phyloP scores from a whole-genome alignment of 2,329 filamentous ascomycete species.

The Fusarium zealandicum region DNA sequence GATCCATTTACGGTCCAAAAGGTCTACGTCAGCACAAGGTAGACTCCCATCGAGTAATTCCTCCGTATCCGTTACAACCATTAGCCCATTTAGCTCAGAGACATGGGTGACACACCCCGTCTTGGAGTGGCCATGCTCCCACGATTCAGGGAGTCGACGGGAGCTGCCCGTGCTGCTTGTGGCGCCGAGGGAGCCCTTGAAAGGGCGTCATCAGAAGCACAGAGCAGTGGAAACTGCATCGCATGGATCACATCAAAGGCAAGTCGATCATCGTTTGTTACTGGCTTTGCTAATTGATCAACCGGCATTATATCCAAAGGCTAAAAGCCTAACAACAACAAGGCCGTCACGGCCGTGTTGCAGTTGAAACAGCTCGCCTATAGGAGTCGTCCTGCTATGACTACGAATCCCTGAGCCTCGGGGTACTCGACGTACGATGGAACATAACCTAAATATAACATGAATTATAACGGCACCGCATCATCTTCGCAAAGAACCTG shows the following conservation, averaged over 20 bases:
- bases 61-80: background rate
- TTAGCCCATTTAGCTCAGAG: conserved; percentile 13
- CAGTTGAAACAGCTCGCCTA: background rate
- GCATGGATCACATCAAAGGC: background rate
- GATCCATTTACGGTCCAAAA: background rate
- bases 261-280: conserved; percentile 1
- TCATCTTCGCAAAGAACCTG: conserved; percentile 1
- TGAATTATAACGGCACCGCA: conserved; percentile 2
- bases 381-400: too few species aligned
- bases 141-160: conserved; percentile 38
- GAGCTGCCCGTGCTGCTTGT: conserved; percentile 22
- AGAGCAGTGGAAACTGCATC: conserved; percentile 5
- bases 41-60: conserved; percentile 3
- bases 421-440: too few species aligned
- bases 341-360: too few species aligned
- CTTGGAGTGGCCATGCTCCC: conserved; percentile 22
- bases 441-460: too few species aligned
- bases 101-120: conserved; percentile 31
- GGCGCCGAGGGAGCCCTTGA: conserved; percentile 28
- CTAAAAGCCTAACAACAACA: background rate
- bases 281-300: too few species aligned
- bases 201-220: conserved; percentile 26
- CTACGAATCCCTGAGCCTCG: conserved; percentile 24
- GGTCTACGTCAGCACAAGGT: background rate
- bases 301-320: too few species aligned